A percentile compares a stretch with the other conserved stretches of the same genome.
Evolutionary conservation across 306 rosid species (phyloP).

Genomic region (Cucumis cinereus): DNA sequence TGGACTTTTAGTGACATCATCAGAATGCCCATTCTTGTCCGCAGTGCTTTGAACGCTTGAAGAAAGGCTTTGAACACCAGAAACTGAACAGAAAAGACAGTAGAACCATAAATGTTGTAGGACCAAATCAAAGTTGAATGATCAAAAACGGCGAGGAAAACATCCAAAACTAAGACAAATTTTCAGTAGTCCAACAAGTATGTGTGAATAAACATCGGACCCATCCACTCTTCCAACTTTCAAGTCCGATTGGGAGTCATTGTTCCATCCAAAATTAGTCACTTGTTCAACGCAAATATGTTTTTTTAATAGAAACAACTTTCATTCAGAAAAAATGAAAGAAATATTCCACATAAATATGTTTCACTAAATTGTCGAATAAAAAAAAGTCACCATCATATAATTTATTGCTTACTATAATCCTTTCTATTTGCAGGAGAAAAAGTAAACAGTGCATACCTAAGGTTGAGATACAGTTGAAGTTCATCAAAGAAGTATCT

Average conservation of each 20-base stretch:
- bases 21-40: slow-evolving; percentile 63
- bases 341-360: background rate
- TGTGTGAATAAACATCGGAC: background rate
- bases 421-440: background rate
- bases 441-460: too few relatives aligned
- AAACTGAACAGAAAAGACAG: slow-evolving; percentile 30
- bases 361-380: background rate
- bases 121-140: background rate
- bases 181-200: background rate
- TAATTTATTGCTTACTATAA: background rate
- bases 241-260: background rate
- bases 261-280: background rate
- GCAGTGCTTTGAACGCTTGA: slow-evolving; percentile 79
- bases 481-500: background rate
- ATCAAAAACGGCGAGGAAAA: background rate
- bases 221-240: background rate
- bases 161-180: background rate
- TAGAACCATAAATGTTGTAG: background rate
- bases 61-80: slow-evolving; percentile 70
- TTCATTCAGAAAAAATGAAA: too few relatives aligned
- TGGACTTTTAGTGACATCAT: slow-evolving; percentile 66
- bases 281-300: background rate
- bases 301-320: background rate
- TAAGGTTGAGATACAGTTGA: background rate
- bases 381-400: background rate